Conservation (phyloP, 257 asterid species). For the Solanum stenotomum region DNA sequence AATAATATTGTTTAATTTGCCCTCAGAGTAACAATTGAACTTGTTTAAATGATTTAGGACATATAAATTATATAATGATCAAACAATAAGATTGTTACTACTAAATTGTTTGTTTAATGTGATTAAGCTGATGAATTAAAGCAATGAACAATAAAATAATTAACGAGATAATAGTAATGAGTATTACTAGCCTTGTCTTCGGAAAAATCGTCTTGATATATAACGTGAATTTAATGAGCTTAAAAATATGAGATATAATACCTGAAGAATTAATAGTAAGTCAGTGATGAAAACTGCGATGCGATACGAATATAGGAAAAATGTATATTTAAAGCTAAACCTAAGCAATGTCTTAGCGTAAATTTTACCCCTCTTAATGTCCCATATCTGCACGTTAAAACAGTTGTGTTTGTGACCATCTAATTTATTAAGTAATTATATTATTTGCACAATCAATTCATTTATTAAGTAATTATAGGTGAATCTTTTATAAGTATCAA, state of each 20-base stretch:
- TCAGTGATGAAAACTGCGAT: too few species aligned
- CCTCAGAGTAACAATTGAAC: neutral
- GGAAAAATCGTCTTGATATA: too few species aligned
- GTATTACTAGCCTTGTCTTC: too few species aligned
- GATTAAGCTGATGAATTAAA: neutral
- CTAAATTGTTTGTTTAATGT: neutral
- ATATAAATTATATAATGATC: neutral
- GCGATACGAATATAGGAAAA: too few species aligned
- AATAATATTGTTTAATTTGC: neutral
- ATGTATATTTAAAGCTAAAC: too few species aligned
- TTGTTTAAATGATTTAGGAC: neutral
- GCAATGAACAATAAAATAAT: neutral
- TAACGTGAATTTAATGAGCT: too few species aligned
- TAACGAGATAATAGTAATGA: too few species aligned
- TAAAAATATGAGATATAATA: too few species aligned
- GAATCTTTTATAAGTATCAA: neutral
- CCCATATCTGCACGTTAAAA: too few species aligned
- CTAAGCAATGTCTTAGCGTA: too few species aligned
- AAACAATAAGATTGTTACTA: neutral
- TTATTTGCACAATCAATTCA: neutral
- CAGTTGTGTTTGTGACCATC: neutral
- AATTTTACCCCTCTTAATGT: too few species aligned
- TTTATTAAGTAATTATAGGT: neutral
- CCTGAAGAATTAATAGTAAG: too few species aligned
- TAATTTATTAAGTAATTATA: neutral